Percentiles rank a stretch among this genome's conserved stretches.
Conservation (phyloP, 495 filamentous ascomycete genomes). For the Penicillium odoratum region DNA sequence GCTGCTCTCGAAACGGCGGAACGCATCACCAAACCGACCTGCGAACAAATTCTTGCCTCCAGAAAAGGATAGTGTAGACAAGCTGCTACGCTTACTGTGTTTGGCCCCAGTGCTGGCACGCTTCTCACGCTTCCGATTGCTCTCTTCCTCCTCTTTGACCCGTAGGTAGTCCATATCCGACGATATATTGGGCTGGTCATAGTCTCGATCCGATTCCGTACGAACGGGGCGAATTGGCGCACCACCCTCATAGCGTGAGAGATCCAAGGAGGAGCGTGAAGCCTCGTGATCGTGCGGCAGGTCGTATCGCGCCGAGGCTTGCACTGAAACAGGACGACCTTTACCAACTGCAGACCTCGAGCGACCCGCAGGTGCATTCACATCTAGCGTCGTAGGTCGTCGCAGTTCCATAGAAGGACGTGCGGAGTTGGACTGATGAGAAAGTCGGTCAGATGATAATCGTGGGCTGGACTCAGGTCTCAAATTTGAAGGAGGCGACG, state of each 20-base stretch:
- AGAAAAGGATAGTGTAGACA: constrained; percentile 71
- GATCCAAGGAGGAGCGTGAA: constrained; percentile 40
- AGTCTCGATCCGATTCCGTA: constrained; percentile 37
- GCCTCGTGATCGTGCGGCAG: constrained; percentile 67
- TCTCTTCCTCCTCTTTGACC: constrained; percentile 71
- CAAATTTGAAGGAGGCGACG: constrained; percentile 34
- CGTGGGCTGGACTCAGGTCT: constrained; percentile 51
- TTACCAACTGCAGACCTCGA: constrained; percentile 65
- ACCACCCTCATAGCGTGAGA: constrained; percentile 41
- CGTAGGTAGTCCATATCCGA: constrained; percentile 89
- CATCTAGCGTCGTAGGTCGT: constrained; percentile 61
- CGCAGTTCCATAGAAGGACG: constrained; percentile 77
- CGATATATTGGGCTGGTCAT: constrained; percentile 60
- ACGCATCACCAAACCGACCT: constrained; percentile 93
- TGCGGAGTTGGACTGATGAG: constrained; percentile 63
- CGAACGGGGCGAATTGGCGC: constrained; percentile 38
- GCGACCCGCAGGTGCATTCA: constrained; percentile 55
- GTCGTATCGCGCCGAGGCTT: constrained; percentile 76
- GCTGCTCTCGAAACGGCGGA: constrained; percentile 83
- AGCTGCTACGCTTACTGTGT: constrained; percentile 77
- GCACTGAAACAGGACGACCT: constrained; percentile 70
- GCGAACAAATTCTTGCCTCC: constrained; percentile 84
- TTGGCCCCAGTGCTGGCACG: constrained; percentile 61
- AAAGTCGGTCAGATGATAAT: constrained; percentile 44
- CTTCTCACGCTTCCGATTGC: constrained; percentile 67